Conservation (phyloP, 2,329 filamentous ascomycete genomes). For the Trichoderma semiorbis region DNA sequence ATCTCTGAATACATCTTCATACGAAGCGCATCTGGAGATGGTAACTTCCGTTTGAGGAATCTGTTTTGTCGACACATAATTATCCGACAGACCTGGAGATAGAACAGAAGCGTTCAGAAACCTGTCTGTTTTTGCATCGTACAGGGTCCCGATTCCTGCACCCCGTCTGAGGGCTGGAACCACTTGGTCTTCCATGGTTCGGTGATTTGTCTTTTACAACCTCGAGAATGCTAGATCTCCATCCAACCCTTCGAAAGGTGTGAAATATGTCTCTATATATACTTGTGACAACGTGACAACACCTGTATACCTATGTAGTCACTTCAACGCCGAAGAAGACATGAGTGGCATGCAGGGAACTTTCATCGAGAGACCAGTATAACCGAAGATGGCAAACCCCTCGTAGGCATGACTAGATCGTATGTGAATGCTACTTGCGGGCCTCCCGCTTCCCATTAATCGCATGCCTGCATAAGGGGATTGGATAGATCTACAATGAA, state of each 20-base stretch:
- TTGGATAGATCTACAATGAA: background rate
- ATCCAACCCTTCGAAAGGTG: background rate
- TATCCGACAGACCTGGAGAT: background rate
- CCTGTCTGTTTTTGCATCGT: slow-evolving; percentile 18
- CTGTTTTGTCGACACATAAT: background rate
- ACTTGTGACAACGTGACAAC: background rate
- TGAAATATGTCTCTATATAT: background rate
- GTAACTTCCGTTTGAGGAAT: background rate
- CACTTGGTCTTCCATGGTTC: slow-evolving; percentile 6
- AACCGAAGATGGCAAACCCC: background rate
- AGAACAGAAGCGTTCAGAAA: slow-evolving; percentile 19
- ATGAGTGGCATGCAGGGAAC: background rate
- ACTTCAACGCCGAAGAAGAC: background rate
- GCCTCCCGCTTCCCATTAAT: background rate
- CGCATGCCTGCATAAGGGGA: background rate
- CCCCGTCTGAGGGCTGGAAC: slow-evolving; percentile 14
- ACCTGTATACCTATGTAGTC: background rate
- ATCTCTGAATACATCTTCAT: background rate
- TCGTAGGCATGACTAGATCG: background rate
- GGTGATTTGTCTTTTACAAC: background rate
- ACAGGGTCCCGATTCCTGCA: slow-evolving; percentile 20
- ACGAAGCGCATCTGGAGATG: background rate
- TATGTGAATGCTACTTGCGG: background rate
- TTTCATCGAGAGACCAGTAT: background rate
- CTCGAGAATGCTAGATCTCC: background rate